These are phyloP conservation scores for Dentipellis fragilis DNA, from an alignment of 768 basidiomycete species.

Conservation along the genomic window DNA sequence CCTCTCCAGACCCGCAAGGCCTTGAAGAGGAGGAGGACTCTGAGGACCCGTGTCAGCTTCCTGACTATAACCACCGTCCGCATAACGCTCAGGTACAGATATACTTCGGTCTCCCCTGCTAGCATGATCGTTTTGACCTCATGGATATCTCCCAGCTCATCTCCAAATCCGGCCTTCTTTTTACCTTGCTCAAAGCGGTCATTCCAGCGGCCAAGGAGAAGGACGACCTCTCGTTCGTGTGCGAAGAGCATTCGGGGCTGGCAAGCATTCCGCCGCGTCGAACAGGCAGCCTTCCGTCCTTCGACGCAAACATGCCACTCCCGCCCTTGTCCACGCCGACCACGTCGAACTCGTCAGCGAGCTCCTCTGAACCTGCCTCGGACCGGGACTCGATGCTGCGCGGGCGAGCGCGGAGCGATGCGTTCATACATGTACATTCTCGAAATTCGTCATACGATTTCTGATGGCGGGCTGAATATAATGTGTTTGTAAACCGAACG, in stretches of 20 bases:
- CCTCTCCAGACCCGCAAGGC: constrained; percentile 10
- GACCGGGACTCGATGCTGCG: background rate
- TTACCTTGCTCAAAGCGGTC: background rate
- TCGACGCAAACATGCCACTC: background rate
- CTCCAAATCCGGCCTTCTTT: background rate
- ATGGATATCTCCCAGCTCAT: background rate
- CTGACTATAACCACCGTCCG: too few relatives aligned
- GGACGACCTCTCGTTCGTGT: background rate
- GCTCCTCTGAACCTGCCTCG: background rate
- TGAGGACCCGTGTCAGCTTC: background rate
- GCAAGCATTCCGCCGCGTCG: too few relatives aligned
- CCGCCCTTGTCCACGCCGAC: background rate
- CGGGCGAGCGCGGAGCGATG: background rate
- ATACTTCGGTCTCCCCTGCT: background rate
- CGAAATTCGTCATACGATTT: background rate
- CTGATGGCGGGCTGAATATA: background rate
- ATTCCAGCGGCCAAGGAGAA: background rate
- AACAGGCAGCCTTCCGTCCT: too few relatives aligned
- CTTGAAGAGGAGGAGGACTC: too few relatives aligned
- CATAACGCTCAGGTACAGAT: too few relatives aligned
- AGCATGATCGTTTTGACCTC: too few relatives aligned
- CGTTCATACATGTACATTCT: constrained; percentile 1
- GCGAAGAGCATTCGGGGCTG: too few relatives aligned
- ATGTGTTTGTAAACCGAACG: background rate
- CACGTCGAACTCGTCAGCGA: background rate